Conservation (phyloP, 208 protist genomes). For the Wallacemonas sp. region DNA sequence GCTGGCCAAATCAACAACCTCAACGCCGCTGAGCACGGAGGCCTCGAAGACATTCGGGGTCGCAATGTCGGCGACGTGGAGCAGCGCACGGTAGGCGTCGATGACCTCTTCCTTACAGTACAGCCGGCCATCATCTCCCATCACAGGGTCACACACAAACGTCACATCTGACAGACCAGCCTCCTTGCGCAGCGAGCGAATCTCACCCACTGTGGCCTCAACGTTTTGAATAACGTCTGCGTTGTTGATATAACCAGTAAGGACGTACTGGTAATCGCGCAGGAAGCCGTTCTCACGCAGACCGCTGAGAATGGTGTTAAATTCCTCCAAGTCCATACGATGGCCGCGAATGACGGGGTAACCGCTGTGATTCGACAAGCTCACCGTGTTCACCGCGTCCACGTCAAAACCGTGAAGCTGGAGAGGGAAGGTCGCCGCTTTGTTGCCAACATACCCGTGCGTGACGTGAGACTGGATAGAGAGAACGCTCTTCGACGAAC, state of each 20-base stretch:
- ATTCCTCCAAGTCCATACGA: conserved; percentile 80
- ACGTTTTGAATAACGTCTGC: conserved; percentile 72
- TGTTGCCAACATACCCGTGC: conserved; percentile 97
- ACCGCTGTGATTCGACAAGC: conserved; percentile 95
- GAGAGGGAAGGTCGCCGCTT: conserved; percentile 92
- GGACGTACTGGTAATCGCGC: conserved; percentile 78
- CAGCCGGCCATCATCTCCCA: conserved; percentile 93
- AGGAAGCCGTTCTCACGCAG: conserved; percentile 88
- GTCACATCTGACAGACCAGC: conserved; percentile 24
- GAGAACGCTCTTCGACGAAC: conserved; percentile 64
- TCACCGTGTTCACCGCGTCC: conserved; percentile 94
- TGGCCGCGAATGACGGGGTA: conserved; percentile 91
- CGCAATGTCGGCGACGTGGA: conserved; percentile 74
- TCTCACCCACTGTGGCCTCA: conserved; percentile 47
- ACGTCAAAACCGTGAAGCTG: conserved; percentile 95
- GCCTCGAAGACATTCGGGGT: conserved; percentile 96
- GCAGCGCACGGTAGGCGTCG: conserved; percentile 82
- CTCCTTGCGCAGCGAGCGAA: conserved; percentile 56
- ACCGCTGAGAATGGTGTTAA: conserved; percentile 77
- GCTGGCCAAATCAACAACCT: conserved; percentile 54
- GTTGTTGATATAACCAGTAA: conserved; percentile 96
- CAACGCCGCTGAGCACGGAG: conserved; percentile 66
- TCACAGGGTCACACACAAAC: conserved; percentile 95
- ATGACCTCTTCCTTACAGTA: conserved; percentile 94
- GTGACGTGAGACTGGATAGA: conserved; percentile 96